phyloP scores from a whole-genome alignment of 2,329 filamentous ascomycete genomes.

The Fusarium burgessii region DNA sequence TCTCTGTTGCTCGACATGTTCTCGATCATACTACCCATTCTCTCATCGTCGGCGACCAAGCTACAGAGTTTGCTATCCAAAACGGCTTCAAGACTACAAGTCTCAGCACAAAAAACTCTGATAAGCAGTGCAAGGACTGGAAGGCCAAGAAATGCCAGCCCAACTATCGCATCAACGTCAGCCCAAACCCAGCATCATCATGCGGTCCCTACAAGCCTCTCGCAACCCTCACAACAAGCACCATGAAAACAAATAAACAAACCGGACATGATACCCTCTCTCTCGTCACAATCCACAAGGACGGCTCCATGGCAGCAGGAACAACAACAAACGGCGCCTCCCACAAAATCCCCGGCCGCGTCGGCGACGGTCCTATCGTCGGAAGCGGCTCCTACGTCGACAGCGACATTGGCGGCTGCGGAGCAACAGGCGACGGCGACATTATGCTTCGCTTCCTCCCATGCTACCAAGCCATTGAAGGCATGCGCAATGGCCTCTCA shows the following conservation, averaged over 20 bases:
- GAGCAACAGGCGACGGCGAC: slow-evolving; percentile 68
- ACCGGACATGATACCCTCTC: slow-evolving; percentile 66
- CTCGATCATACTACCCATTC: slow-evolving; percentile 65
- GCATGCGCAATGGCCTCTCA: slow-evolving; percentile 60
- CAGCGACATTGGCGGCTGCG: slow-evolving; percentile 64
- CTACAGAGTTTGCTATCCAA: slow-evolving; percentile 63
- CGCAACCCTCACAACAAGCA: not conserved
- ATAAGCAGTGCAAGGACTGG: slow-evolving; percentile 58
- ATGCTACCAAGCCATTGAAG: slow-evolving; percentile 69
- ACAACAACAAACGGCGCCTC: slow-evolving; percentile 68
- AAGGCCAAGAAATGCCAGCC: slow-evolving; percentile 58
- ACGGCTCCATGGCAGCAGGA: slow-evolving; percentile 63
- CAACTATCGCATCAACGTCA: slow-evolving; percentile 63
- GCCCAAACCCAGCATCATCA: slow-evolving; percentile 55
- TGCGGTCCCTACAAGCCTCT: slow-evolving; percentile 63
- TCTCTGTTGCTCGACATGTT: slow-evolving; percentile 63
- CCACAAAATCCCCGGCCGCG: slow-evolving; percentile 66
- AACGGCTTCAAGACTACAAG: slow-evolving; percentile 63
- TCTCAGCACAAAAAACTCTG: slow-evolving; percentile 57
- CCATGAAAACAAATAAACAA: slow-evolving; percentile 20
- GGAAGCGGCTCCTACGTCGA: slow-evolving; percentile 69
- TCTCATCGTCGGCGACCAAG: slow-evolving; percentile 64
- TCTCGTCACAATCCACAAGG: slow-evolving; percentile 59
- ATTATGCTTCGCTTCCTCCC: slow-evolving; percentile 69
- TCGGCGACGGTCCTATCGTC: slow-evolving; percentile 66